phyloP scores from a whole-genome alignment of 805 yeast genomes.

The Saccharomycopsis oosterbeekiorum region DNA sequence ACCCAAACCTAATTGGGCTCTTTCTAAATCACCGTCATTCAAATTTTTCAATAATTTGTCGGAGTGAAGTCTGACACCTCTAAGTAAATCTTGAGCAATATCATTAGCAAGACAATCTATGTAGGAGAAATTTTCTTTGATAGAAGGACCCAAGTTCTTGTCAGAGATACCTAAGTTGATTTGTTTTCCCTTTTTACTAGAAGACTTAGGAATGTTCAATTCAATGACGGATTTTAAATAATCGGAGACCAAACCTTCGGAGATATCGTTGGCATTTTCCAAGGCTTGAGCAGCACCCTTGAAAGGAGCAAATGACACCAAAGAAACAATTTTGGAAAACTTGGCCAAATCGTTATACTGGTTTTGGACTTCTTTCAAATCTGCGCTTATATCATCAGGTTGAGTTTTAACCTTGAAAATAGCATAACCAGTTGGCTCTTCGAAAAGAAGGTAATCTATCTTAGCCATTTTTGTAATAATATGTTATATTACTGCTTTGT shows the following conservation, averaged over 20 bases:
- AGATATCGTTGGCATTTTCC: conserved; percentile 95
- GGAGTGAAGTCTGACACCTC: conserved; percentile 92
- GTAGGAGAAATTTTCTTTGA: conserved; percentile 81
- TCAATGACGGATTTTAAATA: conserved; percentile 83
- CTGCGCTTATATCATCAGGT: conserved; percentile 89
- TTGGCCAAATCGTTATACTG: conserved; percentile 76
- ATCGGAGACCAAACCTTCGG: conserved; percentile 94
- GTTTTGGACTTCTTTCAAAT: conserved; percentile 88
- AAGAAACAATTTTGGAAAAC: conserved; percentile 86
- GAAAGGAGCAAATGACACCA: conserved; percentile 94
- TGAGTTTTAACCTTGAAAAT: conserved; percentile 87
- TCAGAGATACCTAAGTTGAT: conserved; percentile 83
- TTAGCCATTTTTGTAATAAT: conserved; percentile 7
- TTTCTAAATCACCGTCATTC: conserved; percentile 90
- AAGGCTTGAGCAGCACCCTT: conserved; percentile 99
- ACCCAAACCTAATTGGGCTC: conserved; percentile 97
- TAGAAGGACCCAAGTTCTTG: conserved; percentile 91
- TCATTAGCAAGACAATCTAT: conserved; percentile 88
- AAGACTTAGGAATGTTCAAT: conserved; percentile 76
- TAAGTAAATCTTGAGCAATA: conserved; percentile 84
- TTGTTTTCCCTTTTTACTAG: conserved; percentile 55
- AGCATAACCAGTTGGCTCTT: conserved; percentile 98
- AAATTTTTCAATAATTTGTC: conserved; percentile 81
- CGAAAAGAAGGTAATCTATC: conserved; percentile 78
- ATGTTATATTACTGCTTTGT: neutral